Evolutionary conservation across 768 basidiomycete species (phyloP).

Genomic region (Termitomyces sp.): DNA sequence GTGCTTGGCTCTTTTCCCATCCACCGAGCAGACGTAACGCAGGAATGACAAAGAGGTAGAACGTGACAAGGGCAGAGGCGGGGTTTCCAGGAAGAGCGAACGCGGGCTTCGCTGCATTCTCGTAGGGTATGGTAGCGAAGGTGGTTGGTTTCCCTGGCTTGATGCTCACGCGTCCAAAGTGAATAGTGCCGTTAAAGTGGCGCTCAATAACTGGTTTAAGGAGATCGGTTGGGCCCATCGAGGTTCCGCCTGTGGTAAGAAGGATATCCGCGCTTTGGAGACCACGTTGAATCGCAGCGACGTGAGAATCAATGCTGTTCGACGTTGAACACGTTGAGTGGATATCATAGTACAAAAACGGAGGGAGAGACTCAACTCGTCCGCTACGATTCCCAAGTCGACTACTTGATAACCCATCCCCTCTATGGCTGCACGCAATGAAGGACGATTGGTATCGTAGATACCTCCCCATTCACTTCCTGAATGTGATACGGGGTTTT

Average conservation of each 20-base stretch:
- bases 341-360: background rate
- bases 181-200: constrained; percentile 66
- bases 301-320: constrained; percentile 51
- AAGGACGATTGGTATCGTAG: constrained; percentile 85
- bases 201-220: constrained; percentile 87
- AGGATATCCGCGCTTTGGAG: constrained; percentile 66
- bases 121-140: constrained; percentile 69
- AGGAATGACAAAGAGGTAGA: constrained; percentile 80
- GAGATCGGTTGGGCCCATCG: constrained; percentile 86
- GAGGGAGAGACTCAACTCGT: constrained; percentile 45
- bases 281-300: constrained; percentile 50
- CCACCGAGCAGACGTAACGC: constrained; percentile 71
- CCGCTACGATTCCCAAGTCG: constrained; percentile 77
- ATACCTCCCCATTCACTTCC: constrained; percentile 60
- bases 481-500: constrained; percentile 29
- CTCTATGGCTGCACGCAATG: constrained; percentile 62
- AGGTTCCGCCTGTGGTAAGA: constrained; percentile 85
- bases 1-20: constrained; percentile 46
- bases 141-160: constrained; percentile 90
- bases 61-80: constrained; percentile 82
- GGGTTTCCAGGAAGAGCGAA: constrained; percentile 91
- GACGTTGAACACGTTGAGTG: background rate
- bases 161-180: constrained; percentile 82
- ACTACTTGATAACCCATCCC: constrained; percentile 72
- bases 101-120: constrained; percentile 47